Evolutionary conservation across 2,329 filamentous ascomycete genomes (phyloP).

Genomic region (Juglanconis oblonga): DNA sequence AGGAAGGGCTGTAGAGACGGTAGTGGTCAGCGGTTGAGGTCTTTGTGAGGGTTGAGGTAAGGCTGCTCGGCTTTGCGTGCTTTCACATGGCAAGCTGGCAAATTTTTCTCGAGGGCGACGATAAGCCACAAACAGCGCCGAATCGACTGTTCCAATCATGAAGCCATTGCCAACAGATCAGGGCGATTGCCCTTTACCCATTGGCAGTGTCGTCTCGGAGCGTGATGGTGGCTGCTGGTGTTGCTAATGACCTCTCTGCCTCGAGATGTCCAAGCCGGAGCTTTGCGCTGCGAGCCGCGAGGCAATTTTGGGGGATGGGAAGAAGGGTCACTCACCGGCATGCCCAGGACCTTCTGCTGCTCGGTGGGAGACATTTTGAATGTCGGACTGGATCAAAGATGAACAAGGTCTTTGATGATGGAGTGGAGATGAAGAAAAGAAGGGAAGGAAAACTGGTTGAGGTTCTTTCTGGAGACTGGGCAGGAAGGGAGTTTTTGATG

Average conservation of each 20-base stretch:
- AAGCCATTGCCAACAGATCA: conserved; percentile 2
- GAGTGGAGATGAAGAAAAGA: conserved; percentile 58
- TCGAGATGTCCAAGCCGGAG: not conserved
- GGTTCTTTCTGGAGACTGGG: conserved; percentile 22
- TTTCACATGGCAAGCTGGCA: conserved; percentile 17
- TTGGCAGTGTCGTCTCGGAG: not conserved
- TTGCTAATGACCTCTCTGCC: not conserved
- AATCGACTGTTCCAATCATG: not conserved
- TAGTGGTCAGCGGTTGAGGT: conserved; percentile 10
- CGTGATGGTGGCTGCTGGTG: conserved; percentile 3
- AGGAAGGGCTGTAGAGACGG: conserved; percentile 72
- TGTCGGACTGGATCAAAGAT: conserved; percentile 36
- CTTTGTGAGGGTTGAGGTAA: conserved; percentile 31
- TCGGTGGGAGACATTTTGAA: conserved; percentile 54
- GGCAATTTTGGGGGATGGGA: not conserved
- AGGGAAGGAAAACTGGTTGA: conserved; percentile 36
- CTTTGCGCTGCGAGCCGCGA: not conserved
- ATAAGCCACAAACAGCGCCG: conserved; percentile 12
- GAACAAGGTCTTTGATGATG: conserved; percentile 41
- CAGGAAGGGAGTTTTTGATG: conserved; percentile 14
- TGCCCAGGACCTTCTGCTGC: conserved; percentile 61
- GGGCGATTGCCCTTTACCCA: conserved; percentile 1
- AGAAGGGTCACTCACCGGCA: conserved; percentile 54
- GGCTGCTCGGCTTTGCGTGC: conserved; percentile 6
- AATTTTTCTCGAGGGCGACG: conserved; percentile 9